Evolutionary conservation across 2,329 filamentous ascomycete genomes (phyloP), one percentile per base, ranked within the genome.

Genomic region (Fusarium sp.): DNA sequence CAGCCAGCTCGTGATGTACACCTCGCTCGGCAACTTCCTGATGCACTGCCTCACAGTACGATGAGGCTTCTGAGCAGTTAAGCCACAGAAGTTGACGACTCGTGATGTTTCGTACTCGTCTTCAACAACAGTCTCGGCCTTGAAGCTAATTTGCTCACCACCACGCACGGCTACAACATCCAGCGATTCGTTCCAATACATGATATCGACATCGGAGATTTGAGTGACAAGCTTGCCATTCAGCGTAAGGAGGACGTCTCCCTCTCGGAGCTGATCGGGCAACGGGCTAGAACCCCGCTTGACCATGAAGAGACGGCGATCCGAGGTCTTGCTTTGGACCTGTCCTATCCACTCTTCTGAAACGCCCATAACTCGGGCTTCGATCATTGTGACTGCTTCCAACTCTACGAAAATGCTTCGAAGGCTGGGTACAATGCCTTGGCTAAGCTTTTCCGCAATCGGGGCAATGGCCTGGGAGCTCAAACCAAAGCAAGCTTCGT

Each of bases 231-330:
- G 89, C 74, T 94, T 92, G 69, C 87, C 92, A 76, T 98, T 97
- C 27, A 99, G 83, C 0, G 92, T 96, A 56, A 99, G 86, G 56
- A 99, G 88, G 50, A 99, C 90, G 75, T 99, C 96, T 32, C 94
- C 94, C 81, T 99, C 96, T 27, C 92, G 84, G 7, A 99, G 85
- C 11, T 89, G 87, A 78, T 78, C 13, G 77, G 77, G 50, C 73
- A 78, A 49, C 78, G 76, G 23, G 75, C 80, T 87, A 67, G 90
- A 90, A 0, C 87, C 89, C 33, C 97, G 90, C 81, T 99, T 99
- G 71, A 99, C 93, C 91, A 98, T 97, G 83, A 99, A 99, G 20
- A 99, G 87, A 79, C 98, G 96, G 76, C 99, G 96, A 54, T 94
- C 92, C 44, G 96, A 90, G 25, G 93, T 91, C 77, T 98, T 97